Base-by-base conservation (phyloP, 257 asterid species). In the Mitragyna speciosa region DNA sequence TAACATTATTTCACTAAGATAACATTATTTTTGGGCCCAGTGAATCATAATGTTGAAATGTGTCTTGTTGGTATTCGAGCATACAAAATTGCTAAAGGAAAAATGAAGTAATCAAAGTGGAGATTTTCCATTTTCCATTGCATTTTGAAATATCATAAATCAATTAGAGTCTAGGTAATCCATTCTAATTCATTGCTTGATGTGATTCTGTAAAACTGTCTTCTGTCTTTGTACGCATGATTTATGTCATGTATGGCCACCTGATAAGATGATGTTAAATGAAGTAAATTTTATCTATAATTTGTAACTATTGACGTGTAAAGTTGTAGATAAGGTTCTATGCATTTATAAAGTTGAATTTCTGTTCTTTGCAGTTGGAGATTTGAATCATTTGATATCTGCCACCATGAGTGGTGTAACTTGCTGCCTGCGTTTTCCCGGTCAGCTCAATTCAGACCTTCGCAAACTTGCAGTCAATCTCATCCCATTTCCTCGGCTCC, bases 321-420 rank as follows among this genome's bases (percentile, higher is more conserved):
- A 56, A 14, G 61, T 20, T 54, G n/a, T 17, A 17, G 22, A 19
- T 56, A 14, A 19, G 4, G 63, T 56, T 56, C 6, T 14, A 20
- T 20, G 63, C 22, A 56, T 56, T 22, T 56, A 77, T 76, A 20
- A 59, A 41, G 61, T 26, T 15, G 12, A 12, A 51, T 36, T 58
- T 56, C 20, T 65, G 26, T 66, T 14, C 12, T 45, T 54, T 67
- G 54, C 80, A 81, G 84, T 81, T 68, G 84, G 84, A 28, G 84
- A 81, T 51, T 36, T 81, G 76, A 81, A 81, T 26, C 84, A 81
- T 80, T 26, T 81, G 72, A 81, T 81, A 12, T 81, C 84, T 7
- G 81, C 84, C 54, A 81, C 84, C 72, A 81, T 81, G 84, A 81
- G 84, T 70, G 84, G 84, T 45, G 84, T 81, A 7, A 81, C 84